phyloP scores from a whole-genome alignment of 345 rosid genomes.

The Citrus maxima region DNA sequence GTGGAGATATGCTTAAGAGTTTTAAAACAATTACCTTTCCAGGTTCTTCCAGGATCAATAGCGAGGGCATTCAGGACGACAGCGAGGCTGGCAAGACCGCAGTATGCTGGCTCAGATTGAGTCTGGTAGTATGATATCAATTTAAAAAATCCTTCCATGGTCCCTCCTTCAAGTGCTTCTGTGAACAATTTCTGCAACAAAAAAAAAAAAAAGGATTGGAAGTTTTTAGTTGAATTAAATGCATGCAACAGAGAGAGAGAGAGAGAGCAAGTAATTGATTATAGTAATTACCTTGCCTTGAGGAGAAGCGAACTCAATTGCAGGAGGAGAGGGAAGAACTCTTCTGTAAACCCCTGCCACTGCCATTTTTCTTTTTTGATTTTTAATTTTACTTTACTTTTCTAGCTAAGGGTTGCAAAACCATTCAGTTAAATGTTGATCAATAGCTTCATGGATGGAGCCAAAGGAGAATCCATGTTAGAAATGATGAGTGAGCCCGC shows the following conservation, averaged over 20 bases:
- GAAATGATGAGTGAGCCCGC: not conserved
- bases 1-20: not conserved
- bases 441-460: not conserved
- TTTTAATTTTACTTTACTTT: too few species aligned
- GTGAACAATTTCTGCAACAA: slow-evolving; percentile 32
- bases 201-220: not conserved
- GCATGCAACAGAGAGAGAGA: too few species aligned
- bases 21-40: slow-evolving; percentile 30
- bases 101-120: slow-evolving; percentile 46
- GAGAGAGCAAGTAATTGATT: not conserved
- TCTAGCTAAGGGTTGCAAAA: not conserved
- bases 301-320: slow-evolving; percentile 55
- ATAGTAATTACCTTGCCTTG: slow-evolving; percentile 44
- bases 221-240: too few species aligned
- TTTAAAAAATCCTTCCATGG: slow-evolving; percentile 33
- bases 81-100: slow-evolving; percentile 40
- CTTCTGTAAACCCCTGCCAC: slow-evolving; percentile 49
- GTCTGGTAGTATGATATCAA: slow-evolving; percentile 40
- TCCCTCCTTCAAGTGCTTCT: slow-evolving; percentile 36
- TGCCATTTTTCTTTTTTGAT: slow-evolving; percentile 22
- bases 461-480: not conserved
- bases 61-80: slow-evolving; percentile 45
- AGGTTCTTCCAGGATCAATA: slow-evolving; percentile 39
- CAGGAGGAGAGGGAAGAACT: slow-evolving; percentile 62
- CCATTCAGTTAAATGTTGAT: not conserved